Evolutionary conservation across 805 yeast genomes (phyloP).

Genomic region (Kodamaea restingae): DNA sequence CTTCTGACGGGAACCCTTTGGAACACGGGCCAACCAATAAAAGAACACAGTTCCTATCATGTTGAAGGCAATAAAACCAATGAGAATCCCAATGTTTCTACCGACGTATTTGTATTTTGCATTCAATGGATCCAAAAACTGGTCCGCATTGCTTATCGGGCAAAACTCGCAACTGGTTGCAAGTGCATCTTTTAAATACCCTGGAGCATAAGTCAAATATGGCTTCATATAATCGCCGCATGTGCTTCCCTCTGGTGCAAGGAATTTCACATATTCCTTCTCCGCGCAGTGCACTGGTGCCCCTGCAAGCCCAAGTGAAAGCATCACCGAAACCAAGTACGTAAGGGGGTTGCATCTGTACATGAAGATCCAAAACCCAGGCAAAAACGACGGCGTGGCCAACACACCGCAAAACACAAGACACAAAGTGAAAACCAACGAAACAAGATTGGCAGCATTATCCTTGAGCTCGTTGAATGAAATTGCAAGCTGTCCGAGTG

Average conservation of each 20-base stretch:
- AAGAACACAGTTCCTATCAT: slow-evolving; percentile 23
- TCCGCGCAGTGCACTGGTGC: slow-evolving; percentile 15
- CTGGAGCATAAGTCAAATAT: slow-evolving; percentile 18
- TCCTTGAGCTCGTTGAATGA: slow-evolving; percentile 21
- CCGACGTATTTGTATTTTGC: slow-evolving; percentile 34
- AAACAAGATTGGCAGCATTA: slow-evolving; percentile 24
- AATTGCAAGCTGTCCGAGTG: slow-evolving; percentile 22
- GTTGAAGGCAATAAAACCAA: slow-evolving; percentile 25
- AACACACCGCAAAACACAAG: slow-evolving; percentile 29
- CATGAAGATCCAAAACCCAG: slow-evolving; percentile 28
- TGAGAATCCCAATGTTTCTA: slow-evolving; percentile 27
- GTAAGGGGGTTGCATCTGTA: slow-evolving; percentile 27
- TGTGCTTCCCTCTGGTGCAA: slow-evolving; percentile 18
- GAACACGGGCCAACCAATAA: slow-evolving; percentile 43
- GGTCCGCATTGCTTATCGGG: slow-evolving; percentile 53
- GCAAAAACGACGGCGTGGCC: slow-evolving; percentile 15
- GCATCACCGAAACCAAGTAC: slow-evolving; percentile 16
- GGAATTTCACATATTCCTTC: slow-evolving; percentile 16
- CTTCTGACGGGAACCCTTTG: slow-evolving; percentile 27
- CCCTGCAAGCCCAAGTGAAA: slow-evolving; percentile 17
- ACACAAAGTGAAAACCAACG: slow-evolving; percentile 22
- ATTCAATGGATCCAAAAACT: slow-evolving; percentile 45
- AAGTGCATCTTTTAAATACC: slow-evolving; percentile 34
- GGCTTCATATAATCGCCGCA: slow-evolving; percentile 21
- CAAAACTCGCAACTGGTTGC: slow-evolving; percentile 64